A percentile compares a stretch with the other conserved stretches of the same genome.
Evolutionary conservation across 2,329 filamentous ascomycete genomes (phyloP).

Genomic region (Neocucurbitaria cava): DNA sequence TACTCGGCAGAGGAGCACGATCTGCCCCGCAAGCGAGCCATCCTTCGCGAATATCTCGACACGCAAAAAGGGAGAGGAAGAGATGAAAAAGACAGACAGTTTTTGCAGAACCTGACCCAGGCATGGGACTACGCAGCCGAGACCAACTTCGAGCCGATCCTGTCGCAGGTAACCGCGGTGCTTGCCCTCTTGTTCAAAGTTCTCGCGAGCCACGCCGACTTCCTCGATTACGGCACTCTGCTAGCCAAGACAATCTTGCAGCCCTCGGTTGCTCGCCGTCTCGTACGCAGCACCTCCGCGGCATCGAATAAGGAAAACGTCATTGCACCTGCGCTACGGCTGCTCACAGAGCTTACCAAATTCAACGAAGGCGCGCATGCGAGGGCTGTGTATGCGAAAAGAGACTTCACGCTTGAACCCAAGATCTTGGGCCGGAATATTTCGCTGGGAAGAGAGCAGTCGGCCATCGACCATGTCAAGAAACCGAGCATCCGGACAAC

Average conservation of each 20-base stretch:
- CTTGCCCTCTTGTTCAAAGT: slow-evolving; percentile 82
- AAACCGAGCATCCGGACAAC: slow-evolving; percentile 84
- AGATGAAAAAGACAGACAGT: slow-evolving; percentile 66
- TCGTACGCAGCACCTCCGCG: slow-evolving; percentile 79
- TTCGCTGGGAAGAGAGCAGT: slow-evolving; percentile 65
- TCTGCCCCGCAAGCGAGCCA: slow-evolving; percentile 58
- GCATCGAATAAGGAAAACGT: slow-evolving; percentile 85
- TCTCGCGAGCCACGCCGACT: slow-evolving; percentile 74
- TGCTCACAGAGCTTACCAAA: slow-evolving; percentile 83
- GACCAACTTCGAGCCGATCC: slow-evolving; percentile 78
- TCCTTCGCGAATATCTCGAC: slow-evolving; percentile 74
- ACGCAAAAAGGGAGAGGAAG: slow-evolving; percentile 59
- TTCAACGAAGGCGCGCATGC: slow-evolving; percentile 87
- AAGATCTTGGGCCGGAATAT: slow-evolving; percentile 83
- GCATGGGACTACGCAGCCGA: slow-evolving; percentile 86
- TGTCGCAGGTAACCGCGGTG: slow-evolving; percentile 81
- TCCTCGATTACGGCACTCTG: slow-evolving; percentile 76
- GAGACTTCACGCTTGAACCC: slow-evolving; percentile 74
- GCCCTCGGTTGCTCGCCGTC: slow-evolving; percentile 78
- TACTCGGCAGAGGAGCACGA: slow-evolving; percentile 62
- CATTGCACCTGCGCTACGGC: slow-evolving; percentile 84
- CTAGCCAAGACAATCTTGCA: slow-evolving; percentile 84
- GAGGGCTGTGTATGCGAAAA: slow-evolving; percentile 76
- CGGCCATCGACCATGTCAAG: slow-evolving; percentile 66
- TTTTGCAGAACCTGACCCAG: slow-evolving; percentile 81